A percentile compares a stretch with the other conserved stretches of the same genome.
Evolutionary conservation across 495 filamentous ascomycete genomes (phyloP).

Genomic region (Apiosordaria backusii): DNA sequence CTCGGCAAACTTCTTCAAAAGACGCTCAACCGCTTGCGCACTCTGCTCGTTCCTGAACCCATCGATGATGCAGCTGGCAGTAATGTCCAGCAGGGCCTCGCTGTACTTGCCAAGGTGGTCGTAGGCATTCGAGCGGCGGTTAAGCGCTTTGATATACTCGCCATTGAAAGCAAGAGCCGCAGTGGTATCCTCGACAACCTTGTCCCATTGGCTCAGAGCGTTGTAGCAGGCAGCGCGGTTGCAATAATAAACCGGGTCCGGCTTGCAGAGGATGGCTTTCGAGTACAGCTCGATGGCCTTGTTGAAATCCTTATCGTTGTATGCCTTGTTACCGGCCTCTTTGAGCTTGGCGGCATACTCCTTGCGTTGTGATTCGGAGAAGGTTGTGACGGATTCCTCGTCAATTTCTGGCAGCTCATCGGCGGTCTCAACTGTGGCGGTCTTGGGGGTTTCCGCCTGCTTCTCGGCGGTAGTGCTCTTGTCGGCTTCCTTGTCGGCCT

Average conservation of each 20-base stretch:
- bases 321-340: conserved; percentile 93
- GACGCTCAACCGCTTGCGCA: conserved; percentile 82
- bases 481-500: conserved; percentile 47
- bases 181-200: conserved; percentile 95
- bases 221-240: conserved; percentile 98
- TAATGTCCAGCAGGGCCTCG: conserved; percentile 94
- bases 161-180: conserved; percentile 87
- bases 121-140: conserved; percentile 92
- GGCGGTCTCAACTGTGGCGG: conserved; percentile 56
- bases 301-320: conserved; percentile 85
- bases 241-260: conserved; percentile 96
- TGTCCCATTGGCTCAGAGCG: conserved; percentile 85
- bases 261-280: conserved; percentile 93
- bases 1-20: conserved; percentile 97
- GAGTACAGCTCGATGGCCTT: conserved; percentile 90
- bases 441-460: conserved; percentile 51
- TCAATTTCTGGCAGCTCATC: conserved; percentile 84
- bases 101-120: conserved; percentile 88
- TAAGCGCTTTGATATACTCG: conserved; percentile 96
- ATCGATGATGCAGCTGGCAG: conserved; percentile 98
- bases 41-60: conserved; percentile 85
- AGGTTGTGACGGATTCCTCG: conserved; percentile 64
- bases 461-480: conserved; percentile 28
- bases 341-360: conserved; percentile 88
- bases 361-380: conserved; percentile 74